Percentiles rank a stretch among this genome's conserved stretches.
phyloP scores from a whole-genome alignment of 73 alveolate species.

The Loxodes magnus region DNA sequence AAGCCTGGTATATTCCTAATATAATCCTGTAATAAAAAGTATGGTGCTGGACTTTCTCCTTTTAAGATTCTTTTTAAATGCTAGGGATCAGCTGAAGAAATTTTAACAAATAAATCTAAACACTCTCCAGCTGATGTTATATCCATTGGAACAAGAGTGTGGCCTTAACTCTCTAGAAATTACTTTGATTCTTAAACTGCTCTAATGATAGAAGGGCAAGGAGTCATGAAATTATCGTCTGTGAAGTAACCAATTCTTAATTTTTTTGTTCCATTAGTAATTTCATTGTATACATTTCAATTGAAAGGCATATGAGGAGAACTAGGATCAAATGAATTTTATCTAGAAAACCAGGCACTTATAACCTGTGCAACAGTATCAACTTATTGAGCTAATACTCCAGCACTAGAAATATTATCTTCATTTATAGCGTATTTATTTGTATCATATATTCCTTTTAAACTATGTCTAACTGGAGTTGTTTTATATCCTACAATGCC shows the following conservation, averaged over 20 bases:
- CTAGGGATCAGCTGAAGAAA: background rate
- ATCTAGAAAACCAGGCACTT: no score
- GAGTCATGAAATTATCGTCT: constrained; percentile 2
- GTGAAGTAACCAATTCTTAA: constrained; percentile 57
- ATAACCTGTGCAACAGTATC: no score
- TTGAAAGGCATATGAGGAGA: constrained; percentile 19
- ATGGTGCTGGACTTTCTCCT: no score
- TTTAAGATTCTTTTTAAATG: no score
- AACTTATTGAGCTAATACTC: no score
- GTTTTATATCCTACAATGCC: constrained; percentile 62
- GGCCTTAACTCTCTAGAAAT: constrained; percentile 20
- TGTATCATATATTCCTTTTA: no score
- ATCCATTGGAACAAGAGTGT: constrained; percentile 21
- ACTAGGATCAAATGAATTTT: no score
- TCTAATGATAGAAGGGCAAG: constrained; percentile 17
- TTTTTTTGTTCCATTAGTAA: constrained; percentile 10
- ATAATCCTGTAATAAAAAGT: no score
- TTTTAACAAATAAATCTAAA: background rate
- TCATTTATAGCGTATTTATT: no score
- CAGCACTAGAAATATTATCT: no score
- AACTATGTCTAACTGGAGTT: constrained; percentile 39
- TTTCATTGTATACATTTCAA: background rate
- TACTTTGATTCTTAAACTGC: constrained; percentile 32
- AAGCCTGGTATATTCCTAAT: background rate
- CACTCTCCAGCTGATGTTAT: background rate